Evolutionary conservation across 192 early-diverging fungal species (phyloP).

Genomic region (Thoreauomyces humboldtii): DNA sequence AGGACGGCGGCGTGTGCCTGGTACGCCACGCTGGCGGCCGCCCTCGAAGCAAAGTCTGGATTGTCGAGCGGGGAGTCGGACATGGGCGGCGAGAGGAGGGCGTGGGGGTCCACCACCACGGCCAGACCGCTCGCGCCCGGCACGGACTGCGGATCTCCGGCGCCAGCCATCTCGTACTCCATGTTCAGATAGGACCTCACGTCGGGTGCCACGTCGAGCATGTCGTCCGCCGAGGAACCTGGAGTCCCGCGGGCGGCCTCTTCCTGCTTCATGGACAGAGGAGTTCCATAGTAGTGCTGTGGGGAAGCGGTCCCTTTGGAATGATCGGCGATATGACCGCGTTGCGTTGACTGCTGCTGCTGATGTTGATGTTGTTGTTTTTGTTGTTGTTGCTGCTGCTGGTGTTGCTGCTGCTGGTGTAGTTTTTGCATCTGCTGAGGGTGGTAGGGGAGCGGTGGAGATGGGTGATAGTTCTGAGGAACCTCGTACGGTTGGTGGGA

Average conservation of each 20-base stretch:
- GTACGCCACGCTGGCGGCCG: slow-evolving; percentile 10
- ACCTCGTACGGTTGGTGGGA: slow-evolving; percentile 27
- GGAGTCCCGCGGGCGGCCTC: slow-evolving; percentile 28
- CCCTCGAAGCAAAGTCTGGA: slow-evolving; percentile 5
- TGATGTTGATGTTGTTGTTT: slow-evolving; percentile 3
- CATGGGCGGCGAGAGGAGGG: slow-evolving; percentile 30
- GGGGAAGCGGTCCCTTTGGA: too few species aligned
- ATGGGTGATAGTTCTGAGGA: too few species aligned
- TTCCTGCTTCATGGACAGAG: slow-evolving; percentile 40
- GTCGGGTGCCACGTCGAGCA: too few species aligned
- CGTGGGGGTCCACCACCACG: too few species aligned
- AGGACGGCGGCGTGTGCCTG: too few species aligned
- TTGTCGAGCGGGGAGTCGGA: slow-evolving; percentile 29
- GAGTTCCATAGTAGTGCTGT: slow-evolving; percentile 47
- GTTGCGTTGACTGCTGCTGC: not conserved
- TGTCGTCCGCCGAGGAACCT: not conserved
- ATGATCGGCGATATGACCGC: too few species aligned
- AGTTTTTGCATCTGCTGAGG: too few species aligned
- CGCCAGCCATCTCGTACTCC: slow-evolving; percentile 2
- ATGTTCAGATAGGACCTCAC: slow-evolving; percentile 5
- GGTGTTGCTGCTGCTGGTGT: slow-evolving; percentile 5
- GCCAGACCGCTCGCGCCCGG: too few species aligned
- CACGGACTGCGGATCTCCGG: too few species aligned
- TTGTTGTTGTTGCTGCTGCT: too few species aligned
- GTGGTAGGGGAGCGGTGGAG: too few species aligned